Base-by-base conservation (phyloP, 805 yeast genomes). In the Starmera pachycereana region DNA sequence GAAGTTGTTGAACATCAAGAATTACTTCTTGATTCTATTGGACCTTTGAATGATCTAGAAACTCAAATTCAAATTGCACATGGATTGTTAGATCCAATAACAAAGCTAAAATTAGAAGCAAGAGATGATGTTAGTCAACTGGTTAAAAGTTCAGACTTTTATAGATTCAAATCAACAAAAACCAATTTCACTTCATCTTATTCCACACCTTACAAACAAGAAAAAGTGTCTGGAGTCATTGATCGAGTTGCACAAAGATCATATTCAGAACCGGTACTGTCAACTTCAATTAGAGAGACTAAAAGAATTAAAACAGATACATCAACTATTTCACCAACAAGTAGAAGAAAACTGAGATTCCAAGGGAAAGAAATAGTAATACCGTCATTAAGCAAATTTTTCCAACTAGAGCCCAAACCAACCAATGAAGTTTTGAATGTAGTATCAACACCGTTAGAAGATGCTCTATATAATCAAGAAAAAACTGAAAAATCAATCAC, bases 1-100 rank as follows among this genome's bases (percentile, higher is more conserved):
- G 61, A 57, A 1, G 62, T 56, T 4, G 52, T 54, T 6, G 39
- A 53, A 3, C 42, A 53, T 22, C 53, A 56, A 4, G 50, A 49
- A 16, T 49, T 57, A 3, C 51, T 69, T 28, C 61, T 57, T 16
- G 53, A 62, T 9, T 69, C 72, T 34, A 59, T 64, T 45, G 76
- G 73, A 4, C 40, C 45, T 3, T 61, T 60, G 12, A 37, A 44
- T 22, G 68, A 69, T 33, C 61, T 66, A 29, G 69, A 66, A 1
- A 47, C 74, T 9, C 89, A 84, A 49, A 45, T 46, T 1, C 58
- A 61, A 33, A 68, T 88, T 16, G 84, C 95, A 9, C 47, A 45
- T 13, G 97, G 94, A 1, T 69, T 67, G 8, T 48, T 83, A 9
- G 75, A 81, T 55, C 96, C 97, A 1, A 66, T 72, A 4, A 42